These are phyloP conservation scores for sweet orange (Citrus sinensis) DNA, from an alignment of 345 rosid species.

Conservation along the genomic window DNA sequence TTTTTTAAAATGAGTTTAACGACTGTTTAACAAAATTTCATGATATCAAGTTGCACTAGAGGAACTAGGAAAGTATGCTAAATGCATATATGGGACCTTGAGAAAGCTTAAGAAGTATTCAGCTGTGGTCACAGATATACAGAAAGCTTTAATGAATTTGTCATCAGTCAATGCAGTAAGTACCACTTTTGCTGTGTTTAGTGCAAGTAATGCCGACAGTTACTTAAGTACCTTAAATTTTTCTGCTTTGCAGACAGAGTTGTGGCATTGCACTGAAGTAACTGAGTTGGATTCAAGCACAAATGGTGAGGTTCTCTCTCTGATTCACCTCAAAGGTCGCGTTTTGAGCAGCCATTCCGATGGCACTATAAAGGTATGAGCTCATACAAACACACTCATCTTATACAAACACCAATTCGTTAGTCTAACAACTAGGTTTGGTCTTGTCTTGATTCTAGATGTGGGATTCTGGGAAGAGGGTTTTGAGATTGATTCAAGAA, in stretches of 20 bases:
- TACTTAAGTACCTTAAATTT: not conserved
- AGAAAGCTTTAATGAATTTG: slow-evolving; percentile 57
- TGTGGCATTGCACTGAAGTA: slow-evolving; percentile 52
- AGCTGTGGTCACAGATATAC: slow-evolving; percentile 38
- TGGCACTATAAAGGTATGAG: slow-evolving; percentile 62
- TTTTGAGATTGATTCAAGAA: slow-evolving; percentile 45
- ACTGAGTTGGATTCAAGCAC: slow-evolving; percentile 35
- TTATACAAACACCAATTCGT: not conserved
- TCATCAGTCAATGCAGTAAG: slow-evolving; percentile 63
- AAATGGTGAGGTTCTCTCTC: slow-evolving; percentile 56
- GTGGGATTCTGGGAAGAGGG: slow-evolving; percentile 53
- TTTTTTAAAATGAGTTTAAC: not conserved
- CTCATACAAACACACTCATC: not conserved
- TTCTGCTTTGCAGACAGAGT: slow-evolving; percentile 38
- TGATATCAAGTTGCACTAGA: slow-evolving; percentile 41
- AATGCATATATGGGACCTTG: slow-evolving; percentile 49
- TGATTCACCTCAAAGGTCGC: slow-evolving; percentile 41
- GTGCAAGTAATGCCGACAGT: not conserved
- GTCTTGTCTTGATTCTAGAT: slow-evolving; percentile 28
- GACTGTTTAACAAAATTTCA: not conserved
- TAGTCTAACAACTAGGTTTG: not conserved
- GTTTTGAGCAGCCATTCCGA: slow-evolving; percentile 64
- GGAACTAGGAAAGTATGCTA: slow-evolving; percentile 52
- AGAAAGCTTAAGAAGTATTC: slow-evolving; percentile 55
- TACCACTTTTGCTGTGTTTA: slow-evolving; percentile 1